Evolutionary conservation across 176 grass and related monocot genomes (phyloP), one percentile per base, ranked within the genome.

Genomic region (Oryza coarctata): DNA sequence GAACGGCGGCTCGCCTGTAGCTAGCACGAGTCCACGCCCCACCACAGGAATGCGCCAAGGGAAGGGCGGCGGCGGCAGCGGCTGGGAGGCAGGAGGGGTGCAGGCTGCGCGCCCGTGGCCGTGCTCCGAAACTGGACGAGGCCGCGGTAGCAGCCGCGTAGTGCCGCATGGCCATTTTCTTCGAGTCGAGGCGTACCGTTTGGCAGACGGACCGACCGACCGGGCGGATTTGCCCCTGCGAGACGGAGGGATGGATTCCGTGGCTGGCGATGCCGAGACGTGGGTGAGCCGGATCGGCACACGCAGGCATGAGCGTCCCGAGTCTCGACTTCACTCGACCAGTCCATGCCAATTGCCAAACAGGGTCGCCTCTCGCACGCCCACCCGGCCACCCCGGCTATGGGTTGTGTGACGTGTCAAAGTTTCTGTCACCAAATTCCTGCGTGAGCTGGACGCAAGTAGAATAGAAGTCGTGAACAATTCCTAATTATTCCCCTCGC

Each of bases 151-250:
- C 80, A 41, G 74, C 33, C 1, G 82, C 43, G 67, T 43, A 72
- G 26, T 34, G 55, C 40, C 65, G 52, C 18, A 43, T 25, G 52
- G 73, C 73, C 86, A 88, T 88, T 32, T 44, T 44, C 3, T 40
- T 34, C 61, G n/a, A 20, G 15, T 35, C 23, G 20, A 17, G 11
- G 58, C 3, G 9, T 23, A 14, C n/a, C 5, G 1, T 12, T 1
- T 60, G 0, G 32, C 9, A 6, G 58, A 5, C 3, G 17, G 1
- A 33, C 7, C 33, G 34, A 13, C 41, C 41, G 41, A 13, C 11
- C 12, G 41, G 41, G 22, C 13, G 38, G 11, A 14, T 26, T 4
- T 5, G 63, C 12, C 41, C 41, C 41, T 44, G 41, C 41, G 41
- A 13, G 4, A 13, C 41, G 41, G 41, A 13, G 41, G n/a, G n/a